phyloP scores from a whole-genome alignment of 73 alveolate species.

The Tetrahymena thermophila region DNA sequence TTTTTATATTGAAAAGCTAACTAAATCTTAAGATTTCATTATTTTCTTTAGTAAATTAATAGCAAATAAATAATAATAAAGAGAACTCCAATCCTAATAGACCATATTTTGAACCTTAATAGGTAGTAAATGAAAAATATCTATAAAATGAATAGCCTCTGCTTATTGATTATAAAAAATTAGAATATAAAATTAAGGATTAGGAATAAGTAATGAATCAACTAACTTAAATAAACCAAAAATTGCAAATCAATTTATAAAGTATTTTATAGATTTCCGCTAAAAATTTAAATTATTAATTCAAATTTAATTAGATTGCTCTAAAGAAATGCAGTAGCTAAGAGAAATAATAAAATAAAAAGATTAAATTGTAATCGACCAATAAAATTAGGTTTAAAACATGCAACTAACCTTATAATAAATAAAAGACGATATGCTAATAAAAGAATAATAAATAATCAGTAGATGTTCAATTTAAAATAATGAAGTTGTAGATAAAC shows the following conservation, averaged over 20 bases:
- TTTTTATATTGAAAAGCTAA: background rate
- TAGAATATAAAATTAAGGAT: background rate
- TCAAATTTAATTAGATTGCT: background rate
- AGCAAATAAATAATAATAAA: background rate
- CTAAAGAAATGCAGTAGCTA: background rate
- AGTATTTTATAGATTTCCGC: background rate
- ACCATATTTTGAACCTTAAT: background rate
- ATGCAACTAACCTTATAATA: background rate
- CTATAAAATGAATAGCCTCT: background rate
- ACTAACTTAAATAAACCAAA: background rate
- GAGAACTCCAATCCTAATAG: background rate
- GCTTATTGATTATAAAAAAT: background rate
- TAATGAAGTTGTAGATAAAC: background rate
- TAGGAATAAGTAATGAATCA: background rate
- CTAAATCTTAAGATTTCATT: background rate
- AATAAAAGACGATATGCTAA: background rate
- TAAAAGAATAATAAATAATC: background rate
- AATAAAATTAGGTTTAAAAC: background rate
- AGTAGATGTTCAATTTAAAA: background rate
- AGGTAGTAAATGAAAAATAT: background rate
- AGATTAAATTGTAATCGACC: background rate
- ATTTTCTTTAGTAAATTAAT: background rate
- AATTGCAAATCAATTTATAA: background rate
- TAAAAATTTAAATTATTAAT: background rate
- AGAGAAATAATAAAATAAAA: background rate